Conservation (phyloP, 1,284 basidiomycete genomes). For the Phellopilus nigrolimitatus region DNA sequence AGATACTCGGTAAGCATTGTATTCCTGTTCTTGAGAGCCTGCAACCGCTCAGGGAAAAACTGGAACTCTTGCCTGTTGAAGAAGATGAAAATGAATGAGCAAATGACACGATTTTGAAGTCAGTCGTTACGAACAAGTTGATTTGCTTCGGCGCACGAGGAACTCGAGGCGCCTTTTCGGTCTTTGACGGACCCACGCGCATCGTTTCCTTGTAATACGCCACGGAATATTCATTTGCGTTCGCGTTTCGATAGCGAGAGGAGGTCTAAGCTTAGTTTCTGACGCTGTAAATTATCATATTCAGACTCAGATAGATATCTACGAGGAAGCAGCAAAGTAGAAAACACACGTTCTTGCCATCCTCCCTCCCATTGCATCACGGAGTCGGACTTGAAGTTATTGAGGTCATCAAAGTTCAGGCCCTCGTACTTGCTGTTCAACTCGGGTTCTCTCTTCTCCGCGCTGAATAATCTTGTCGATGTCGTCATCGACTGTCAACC, state of each 20-base stretch:
- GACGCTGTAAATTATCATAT: conserved; percentile 43
- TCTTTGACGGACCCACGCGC: conserved; percentile 72
- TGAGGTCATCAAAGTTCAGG: conserved; percentile 91
- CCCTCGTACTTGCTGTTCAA: conserved; percentile 92
- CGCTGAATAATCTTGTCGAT: conserved; percentile 91
- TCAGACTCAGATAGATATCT: not conserved
- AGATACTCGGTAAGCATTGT: conserved; percentile 74
- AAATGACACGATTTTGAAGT: not conserved
- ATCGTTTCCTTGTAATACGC: conserved; percentile 94
- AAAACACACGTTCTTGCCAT: conserved; percentile 47
- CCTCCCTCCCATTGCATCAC: conserved; percentile 95
- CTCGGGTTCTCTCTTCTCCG: conserved; percentile 90
- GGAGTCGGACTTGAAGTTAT: conserved; percentile 94
- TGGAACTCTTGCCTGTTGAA: conserved; percentile 95
- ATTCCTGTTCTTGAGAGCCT: conserved; percentile 84
- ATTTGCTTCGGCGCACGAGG: conserved; percentile 90
- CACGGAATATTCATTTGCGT: conserved; percentile 93
- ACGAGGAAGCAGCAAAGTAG: conserved; percentile 14
- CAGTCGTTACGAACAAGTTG: conserved; percentile 50
- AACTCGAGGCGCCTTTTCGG: conserved; percentile 80
- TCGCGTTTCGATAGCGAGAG: conserved; percentile 95
- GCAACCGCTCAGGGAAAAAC: conserved; percentile 85
- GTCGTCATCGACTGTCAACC: conserved; percentile 83
- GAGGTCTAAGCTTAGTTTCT: conserved; percentile 72
- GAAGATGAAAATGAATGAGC: not conserved